phyloP scores from a whole-genome alignment of 1,284 basidiomycete genomes.

The Cystobasidium pallidum region DNA sequence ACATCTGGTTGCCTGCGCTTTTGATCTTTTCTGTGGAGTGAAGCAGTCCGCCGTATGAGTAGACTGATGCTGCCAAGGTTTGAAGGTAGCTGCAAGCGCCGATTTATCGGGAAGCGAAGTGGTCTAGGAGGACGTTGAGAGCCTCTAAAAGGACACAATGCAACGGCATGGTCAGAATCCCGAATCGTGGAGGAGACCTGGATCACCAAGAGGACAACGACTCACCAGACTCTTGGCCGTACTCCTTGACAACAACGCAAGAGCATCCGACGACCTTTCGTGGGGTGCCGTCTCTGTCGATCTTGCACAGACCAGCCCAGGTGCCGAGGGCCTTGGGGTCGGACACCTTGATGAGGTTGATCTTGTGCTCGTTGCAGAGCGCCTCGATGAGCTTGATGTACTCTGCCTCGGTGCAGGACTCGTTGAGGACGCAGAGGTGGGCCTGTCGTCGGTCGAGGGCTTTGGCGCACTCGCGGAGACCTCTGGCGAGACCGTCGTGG shows the following conservation, averaged over 20 bases:
- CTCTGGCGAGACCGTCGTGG: conserved; percentile 97
- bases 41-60: background rate
- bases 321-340: conserved; percentile 97
- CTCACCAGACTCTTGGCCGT: conserved; percentile 80
- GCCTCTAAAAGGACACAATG: conserved; percentile 62
- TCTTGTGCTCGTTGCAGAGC: conserved; percentile 98
- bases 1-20: background rate
- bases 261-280: conserved; percentile 95
- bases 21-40: background rate
- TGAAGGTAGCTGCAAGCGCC: background rate
- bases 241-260: conserved; percentile 98
- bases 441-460: conserved; percentile 98
- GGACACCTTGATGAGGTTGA: conserved; percentile 96
- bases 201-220: background rate
- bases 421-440: conserved; percentile 97
- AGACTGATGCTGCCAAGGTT: background rate
- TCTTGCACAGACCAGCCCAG: conserved; percentile 98
- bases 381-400: conserved; percentile 99
- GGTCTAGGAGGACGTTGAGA: conserved; percentile 93
- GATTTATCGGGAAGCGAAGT: conserved; percentile 85
- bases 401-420: conserved; percentile 98
- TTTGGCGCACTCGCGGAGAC: conserved; percentile 97
- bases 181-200: too few species aligned
- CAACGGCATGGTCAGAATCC: background rate
- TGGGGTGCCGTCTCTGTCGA: conserved; percentile 98